Evolutionary conservation across 352 stramenopile species (phyloP).

Genomic region (Pythium monospermum): DNA sequence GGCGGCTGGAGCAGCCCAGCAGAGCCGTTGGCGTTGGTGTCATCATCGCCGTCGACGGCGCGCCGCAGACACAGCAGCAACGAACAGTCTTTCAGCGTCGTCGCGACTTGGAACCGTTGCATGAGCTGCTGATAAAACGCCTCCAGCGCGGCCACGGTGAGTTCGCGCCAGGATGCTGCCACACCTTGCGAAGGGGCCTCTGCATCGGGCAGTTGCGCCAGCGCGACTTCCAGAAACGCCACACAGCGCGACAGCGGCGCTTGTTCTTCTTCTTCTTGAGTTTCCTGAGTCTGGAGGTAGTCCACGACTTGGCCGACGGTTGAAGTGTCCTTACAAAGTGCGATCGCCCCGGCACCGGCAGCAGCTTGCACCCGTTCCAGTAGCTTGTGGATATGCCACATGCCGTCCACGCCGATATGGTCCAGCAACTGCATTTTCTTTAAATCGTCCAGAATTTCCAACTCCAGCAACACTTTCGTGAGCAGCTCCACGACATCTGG

Average conservation of each 20-base stretch:
- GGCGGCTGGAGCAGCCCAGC: too few relatives aligned
- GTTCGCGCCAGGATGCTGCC: conserved; percentile 28
- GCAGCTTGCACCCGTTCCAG: conserved; percentile 31
- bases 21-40: conserved; percentile 2
- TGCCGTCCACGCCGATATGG: conserved; percentile 72
- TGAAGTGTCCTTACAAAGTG: neutral
- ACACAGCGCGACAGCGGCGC: conserved; percentile 33
- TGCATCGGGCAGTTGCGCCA: conserved; percentile 36
- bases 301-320: conserved; percentile 30
- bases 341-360: neutral
- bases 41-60: conserved; percentile 17
- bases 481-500: conserved; percentile 72
- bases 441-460: conserved; percentile 73
- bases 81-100: conserved; percentile 83
- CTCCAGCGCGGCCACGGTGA: conserved; percentile 38
- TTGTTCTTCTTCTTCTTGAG: conserved; percentile 27
- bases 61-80: conserved; percentile 68
- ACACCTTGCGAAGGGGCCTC: conserved; percentile 22
- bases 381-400: conserved; percentile 62
- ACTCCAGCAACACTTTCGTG: conserved; percentile 61
- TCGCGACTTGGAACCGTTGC: conserved; percentile 77
- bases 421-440: conserved; percentile 83
- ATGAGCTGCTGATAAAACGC: conserved; percentile 54
- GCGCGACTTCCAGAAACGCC: conserved; percentile 43
- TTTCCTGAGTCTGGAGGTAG: neutral